Conservation (phyloP, 2,329 filamentous ascomycete genomes). For the Pestalotiopsis sp. region DNA sequence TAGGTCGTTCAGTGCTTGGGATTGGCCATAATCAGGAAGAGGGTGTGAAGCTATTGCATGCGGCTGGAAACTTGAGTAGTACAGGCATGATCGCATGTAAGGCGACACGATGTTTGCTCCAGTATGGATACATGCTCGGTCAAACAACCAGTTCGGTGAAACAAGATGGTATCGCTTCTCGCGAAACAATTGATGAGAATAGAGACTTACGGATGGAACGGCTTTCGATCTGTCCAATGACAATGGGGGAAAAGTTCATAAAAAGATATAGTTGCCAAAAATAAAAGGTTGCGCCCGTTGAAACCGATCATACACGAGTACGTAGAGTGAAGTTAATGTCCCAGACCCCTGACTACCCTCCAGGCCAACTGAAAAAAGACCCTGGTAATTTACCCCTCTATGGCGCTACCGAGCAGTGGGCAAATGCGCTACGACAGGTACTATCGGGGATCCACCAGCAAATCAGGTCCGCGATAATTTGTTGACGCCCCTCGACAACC, state of each 20-base stretch:
- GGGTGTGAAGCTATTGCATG: no score
- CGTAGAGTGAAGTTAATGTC: neutral
- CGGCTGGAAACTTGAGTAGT: no score
- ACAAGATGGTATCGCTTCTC: neutral
- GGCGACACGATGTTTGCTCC: neutral
- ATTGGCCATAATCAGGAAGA: neutral
- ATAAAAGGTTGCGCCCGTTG: neutral
- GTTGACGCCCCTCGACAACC: slow-evolving; percentile 1
- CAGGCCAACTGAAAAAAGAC: neutral
- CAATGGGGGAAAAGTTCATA: neutral
- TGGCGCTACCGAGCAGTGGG: neutral
- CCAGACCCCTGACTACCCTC: neutral
- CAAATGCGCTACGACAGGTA: neutral
- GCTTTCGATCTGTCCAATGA: neutral
- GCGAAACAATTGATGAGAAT: neutral
- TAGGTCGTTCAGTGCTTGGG: neutral
- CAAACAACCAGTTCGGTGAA: neutral
- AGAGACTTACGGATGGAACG: neutral
- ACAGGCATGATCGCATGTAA: no score
- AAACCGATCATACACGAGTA: neutral
- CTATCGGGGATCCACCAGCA: neutral
- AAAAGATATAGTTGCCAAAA: neutral
- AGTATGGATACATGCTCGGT: neutral
- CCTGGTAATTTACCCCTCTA: neutral
- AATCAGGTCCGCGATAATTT: slow-evolving; percentile 7